These are phyloP conservation scores for Nematocida sp. DNA, from an alignment of 371 early-diverging fungal genomes.

Conservation along the genomic window DNA sequence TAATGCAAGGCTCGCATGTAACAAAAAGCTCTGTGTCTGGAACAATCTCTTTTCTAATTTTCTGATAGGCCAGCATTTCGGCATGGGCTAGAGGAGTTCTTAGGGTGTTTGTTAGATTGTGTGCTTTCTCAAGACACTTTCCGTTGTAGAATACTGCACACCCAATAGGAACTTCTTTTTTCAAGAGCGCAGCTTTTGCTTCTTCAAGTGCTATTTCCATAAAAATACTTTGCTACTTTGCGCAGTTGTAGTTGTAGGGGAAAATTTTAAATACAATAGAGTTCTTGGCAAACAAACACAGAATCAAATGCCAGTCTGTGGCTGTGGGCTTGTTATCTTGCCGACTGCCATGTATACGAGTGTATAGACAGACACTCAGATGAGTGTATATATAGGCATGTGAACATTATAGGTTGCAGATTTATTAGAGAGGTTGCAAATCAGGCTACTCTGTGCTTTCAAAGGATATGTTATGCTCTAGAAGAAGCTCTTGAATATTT, in stretches of 20 bases:
- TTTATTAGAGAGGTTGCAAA: too few species aligned
- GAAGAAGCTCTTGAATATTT: not conserved
- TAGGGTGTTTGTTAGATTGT: slow-evolving; percentile 70
- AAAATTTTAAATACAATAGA: not conserved
- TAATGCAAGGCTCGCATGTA: slow-evolving; percentile 94
- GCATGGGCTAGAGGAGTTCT: slow-evolving; percentile 55
- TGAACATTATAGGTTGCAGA: too few species aligned
- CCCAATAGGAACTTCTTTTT: slow-evolving; percentile 91
- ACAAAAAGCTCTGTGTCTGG: slow-evolving; percentile 71
- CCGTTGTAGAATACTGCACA: slow-evolving; percentile 79
- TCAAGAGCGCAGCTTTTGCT: slow-evolving; percentile 76
- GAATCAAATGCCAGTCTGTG: not conserved
- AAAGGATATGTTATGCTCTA: slow-evolving; percentile 1
- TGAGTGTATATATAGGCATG: too few species aligned
- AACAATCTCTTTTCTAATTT: slow-evolving; percentile 82
- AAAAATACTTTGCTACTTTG: slow-evolving; percentile 35
- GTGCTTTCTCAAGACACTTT: slow-evolving; percentile 78
- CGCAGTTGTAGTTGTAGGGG: not conserved
- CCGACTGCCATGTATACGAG: too few species aligned
- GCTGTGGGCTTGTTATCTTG: too few species aligned
- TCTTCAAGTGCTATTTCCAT: slow-evolving; percentile 58
- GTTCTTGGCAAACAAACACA: not conserved
- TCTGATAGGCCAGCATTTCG: slow-evolving; percentile 65
- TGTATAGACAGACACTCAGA: too few species aligned
- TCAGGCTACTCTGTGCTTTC: too few species aligned